Evolutionary conservation across 352 stramenopile genomes (phyloP), one percentile per base, ranked within the genome.

Genomic region (Elongisporangium senticosum): DNA sequence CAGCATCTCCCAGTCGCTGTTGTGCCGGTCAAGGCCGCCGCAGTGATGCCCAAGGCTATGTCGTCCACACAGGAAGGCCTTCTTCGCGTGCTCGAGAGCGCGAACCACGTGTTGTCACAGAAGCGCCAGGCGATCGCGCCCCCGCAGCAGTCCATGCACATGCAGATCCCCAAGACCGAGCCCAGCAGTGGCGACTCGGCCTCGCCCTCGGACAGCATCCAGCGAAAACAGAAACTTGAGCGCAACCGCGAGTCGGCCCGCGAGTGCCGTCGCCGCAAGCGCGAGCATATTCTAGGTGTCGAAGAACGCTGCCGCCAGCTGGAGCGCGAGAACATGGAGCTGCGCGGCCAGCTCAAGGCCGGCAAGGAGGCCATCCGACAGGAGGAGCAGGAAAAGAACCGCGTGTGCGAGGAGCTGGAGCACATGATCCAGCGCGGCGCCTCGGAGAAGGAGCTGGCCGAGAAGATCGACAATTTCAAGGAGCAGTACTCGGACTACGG

Each of bases 381-480:
- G 56, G 86, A 94, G 58, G 79, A 93, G 58, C 81, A 88, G 28
- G 87, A 93, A 60, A 95, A 91, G 68, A 88, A 94, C 56, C 79
- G 77, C 28, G 79, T 95, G 58, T 91, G 79, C 56, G 76, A 92
- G 57, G 80, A 93, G 59, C 73, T 95, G 5, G 78, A 91, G 65
- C 67, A 81, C 47, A 93, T 95, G 86, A 90, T 95, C 58, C 68
- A 89, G 66, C 68, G 79, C 43, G 79, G 77, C 43, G 82, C 83
- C 37, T 86, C 68, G 8, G 93, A 97, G 71, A 86, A 85, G 37
- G 86, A 93, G 57, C 82, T 98, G 7, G 93, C 93, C 52, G 86
- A 96, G 59, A 97, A 97, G 71, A 97, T 98, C 50, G 89, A 98
- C 74, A 98, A 97, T 65, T 98, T 97, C 67, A 96, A 96, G 37